phyloP scores from a whole-genome alignment of 129 eudicot genomes.

The Centella asiatica region DNA sequence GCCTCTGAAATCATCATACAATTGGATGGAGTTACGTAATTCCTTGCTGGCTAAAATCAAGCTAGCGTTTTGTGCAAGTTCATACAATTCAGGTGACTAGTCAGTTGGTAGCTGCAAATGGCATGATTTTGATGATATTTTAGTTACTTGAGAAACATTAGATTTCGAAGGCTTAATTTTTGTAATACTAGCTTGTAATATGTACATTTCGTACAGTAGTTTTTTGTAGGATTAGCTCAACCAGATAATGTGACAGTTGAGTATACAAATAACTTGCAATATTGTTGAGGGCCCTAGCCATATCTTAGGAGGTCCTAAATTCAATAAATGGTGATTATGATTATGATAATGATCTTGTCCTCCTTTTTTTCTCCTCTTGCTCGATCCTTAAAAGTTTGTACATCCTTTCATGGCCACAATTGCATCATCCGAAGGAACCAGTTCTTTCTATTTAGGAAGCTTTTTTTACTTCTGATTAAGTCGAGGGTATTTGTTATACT shows the following conservation, averaged over 20 bases:
- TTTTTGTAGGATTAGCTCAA: background rate
- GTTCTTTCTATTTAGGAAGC: too few relatives aligned
- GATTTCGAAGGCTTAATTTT: background rate
- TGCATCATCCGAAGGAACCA: too few relatives aligned
- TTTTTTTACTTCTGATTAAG: too few relatives aligned
- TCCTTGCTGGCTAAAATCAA: background rate
- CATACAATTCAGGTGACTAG: too few relatives aligned
- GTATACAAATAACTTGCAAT: background rate
- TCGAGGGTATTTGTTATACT: too few relatives aligned
- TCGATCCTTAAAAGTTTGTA: too few relatives aligned
- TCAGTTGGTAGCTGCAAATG: background rate
- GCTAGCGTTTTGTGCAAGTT: background rate
- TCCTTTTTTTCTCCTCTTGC: too few relatives aligned
- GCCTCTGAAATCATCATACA: background rate
- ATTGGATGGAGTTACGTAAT: background rate
- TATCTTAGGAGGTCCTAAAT: slow-evolving; percentile 4
- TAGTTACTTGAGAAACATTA: background rate
- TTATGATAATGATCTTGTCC: background rate
- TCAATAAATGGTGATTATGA: background rate
- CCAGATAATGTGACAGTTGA: background rate
- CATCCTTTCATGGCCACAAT: too few relatives aligned
- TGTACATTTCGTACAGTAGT: background rate
- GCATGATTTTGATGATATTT: background rate
- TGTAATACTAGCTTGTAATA: too few relatives aligned
- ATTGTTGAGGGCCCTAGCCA: background rate